Conservation (phyloP, 1,284 basidiomycete genomes). For the Coriolopsis trogii region DNA sequence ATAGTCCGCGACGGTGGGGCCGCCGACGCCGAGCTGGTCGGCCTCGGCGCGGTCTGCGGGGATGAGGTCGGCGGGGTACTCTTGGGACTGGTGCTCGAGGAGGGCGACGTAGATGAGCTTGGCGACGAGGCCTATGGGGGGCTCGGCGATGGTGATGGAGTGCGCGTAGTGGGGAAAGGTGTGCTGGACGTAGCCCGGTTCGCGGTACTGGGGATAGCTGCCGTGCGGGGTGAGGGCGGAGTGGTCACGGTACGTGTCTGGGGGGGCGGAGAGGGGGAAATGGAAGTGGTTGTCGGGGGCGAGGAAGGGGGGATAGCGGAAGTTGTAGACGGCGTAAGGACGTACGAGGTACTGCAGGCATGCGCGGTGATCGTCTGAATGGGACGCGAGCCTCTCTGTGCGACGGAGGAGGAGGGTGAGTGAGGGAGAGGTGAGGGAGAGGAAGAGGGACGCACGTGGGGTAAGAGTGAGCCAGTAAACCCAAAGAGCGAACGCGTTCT, state of each 20-base stretch:
- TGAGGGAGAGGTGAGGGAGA: background rate
- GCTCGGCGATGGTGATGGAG: constrained; percentile 43
- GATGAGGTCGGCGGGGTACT: constrained; percentile 46
- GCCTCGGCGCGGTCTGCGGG: constrained; percentile 51
- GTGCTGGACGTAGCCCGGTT: constrained; percentile 28
- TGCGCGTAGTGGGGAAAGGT: constrained; percentile 44
- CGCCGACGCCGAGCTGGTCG: constrained; percentile 31
- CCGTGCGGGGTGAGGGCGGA: constrained; percentile 53
- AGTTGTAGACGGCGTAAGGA: constrained; percentile 51
- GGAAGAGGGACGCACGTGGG: constrained; percentile 38
- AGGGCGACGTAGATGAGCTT: constrained; percentile 66
- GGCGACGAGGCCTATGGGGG: constrained; percentile 59
- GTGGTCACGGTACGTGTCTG: constrained; percentile 38
- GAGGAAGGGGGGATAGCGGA: constrained; percentile 56
- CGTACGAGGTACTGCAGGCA: constrained; percentile 52
- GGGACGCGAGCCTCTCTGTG: constrained; percentile 50
- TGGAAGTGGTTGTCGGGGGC: constrained; percentile 63
- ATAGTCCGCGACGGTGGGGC: constrained; percentile 63
- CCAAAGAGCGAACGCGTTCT: constrained; percentile 62
- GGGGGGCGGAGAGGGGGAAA: constrained; percentile 46
- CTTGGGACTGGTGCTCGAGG: constrained; percentile 52
- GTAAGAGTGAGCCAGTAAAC: constrained; percentile 62
- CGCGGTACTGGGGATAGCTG: constrained; percentile 57
- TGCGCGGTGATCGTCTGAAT: constrained; percentile 42
- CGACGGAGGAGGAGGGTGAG: background rate